phyloP scores from a whole-genome alignment of 2,329 filamentous ascomycete species.

The Chaetomiaceae sp. region DNA sequence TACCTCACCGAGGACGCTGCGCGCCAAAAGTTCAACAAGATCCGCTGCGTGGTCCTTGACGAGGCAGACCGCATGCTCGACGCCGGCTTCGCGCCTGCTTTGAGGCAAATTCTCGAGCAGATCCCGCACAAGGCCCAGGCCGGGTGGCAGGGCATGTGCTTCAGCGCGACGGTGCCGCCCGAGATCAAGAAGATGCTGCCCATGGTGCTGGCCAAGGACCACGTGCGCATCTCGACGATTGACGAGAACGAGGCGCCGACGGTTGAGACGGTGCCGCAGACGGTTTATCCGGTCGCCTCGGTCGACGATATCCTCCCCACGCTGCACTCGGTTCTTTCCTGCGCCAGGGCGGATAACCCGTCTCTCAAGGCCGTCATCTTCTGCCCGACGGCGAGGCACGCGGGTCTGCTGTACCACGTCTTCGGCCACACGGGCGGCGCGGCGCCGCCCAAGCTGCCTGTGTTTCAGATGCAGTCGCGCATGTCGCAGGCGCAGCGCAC shows the following conservation, averaged over 20 bases:
- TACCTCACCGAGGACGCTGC: constrained; percentile 69
- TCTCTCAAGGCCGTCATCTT: constrained; percentile 84
- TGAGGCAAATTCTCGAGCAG: constrained; percentile 70
- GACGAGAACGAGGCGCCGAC: constrained; percentile 70
- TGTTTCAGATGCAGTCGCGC: constrained; percentile 47
- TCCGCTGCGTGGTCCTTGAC: constrained; percentile 79
- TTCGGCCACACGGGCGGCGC: constrained; percentile 34
- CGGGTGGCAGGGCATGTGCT: constrained; percentile 70
- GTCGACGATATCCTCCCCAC: constrained; percentile 62
- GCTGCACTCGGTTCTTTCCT: constrained; percentile 53
- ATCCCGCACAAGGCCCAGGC: constrained; percentile 59
- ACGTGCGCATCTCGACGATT: constrained; percentile 80
- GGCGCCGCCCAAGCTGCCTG: constrained; percentile 37
- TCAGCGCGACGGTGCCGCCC: constrained; percentile 76
- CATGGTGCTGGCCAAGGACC: constrained; percentile 62
- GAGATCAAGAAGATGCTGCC: constrained; percentile 74
- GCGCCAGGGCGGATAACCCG: constrained; percentile 38
- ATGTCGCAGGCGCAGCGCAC: constrained; percentile 48
- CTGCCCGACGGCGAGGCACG: constrained; percentile 57
- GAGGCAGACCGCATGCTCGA: constrained; percentile 80
- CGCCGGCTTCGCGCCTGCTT: constrained; percentile 75
- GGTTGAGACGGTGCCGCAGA: constrained; percentile 71
- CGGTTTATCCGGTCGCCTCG: constrained; percentile 61
- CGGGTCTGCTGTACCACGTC: constrained; percentile 47
- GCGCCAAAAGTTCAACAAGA: constrained; percentile 57